Percentiles rank a stretch among this genome's conserved stretches.
phyloP scores from a whole-genome alignment of 768 basidiomycete genomes.

The Panaeolus papilionaceus region DNA sequence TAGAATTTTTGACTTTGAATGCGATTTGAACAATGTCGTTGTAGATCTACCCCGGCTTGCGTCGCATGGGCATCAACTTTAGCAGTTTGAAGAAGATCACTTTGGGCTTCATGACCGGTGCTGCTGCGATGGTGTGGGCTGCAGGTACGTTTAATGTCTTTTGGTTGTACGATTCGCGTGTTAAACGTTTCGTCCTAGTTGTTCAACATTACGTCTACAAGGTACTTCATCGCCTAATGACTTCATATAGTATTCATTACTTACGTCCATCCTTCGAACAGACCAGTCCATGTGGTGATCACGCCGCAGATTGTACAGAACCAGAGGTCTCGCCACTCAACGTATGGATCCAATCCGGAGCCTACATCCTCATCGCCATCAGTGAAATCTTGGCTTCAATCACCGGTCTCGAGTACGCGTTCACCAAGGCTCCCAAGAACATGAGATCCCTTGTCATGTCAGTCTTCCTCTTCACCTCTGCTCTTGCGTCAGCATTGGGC shows the following conservation, averaged over 20 bases:
- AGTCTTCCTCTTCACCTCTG: slow-evolving; percentile 62
- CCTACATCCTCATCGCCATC: slow-evolving; percentile 71
- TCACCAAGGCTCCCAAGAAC: slow-evolving; percentile 84
- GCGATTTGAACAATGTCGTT: not conserved
- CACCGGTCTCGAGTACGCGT: slow-evolving; percentile 85
- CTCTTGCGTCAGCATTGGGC: slow-evolving; percentile 64
- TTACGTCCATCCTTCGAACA: not conserved
- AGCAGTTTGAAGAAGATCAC: slow-evolving; percentile 63
- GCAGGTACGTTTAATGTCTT: slow-evolving; percentile 43
- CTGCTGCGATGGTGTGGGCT: slow-evolving; percentile 69
- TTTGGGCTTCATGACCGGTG: slow-evolving; percentile 58
- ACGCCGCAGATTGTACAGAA: slow-evolving; percentile 54
- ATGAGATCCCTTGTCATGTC: slow-evolving; percentile 89
- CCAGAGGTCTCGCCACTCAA: slow-evolving; percentile 60
- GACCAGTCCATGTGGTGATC: slow-evolving; percentile 57
- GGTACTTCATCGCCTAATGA: not conserved
- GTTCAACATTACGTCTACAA: slow-evolving; percentile 79
- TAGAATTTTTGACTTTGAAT: not conserved
- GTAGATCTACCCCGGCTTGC: slow-evolving; percentile 62
- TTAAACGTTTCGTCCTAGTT: slow-evolving; percentile 36
- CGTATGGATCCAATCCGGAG: slow-evolving; percentile 78
- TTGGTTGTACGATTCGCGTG: slow-evolving; percentile 21
- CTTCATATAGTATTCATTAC: not conserved
- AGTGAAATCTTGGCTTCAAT: slow-evolving; percentile 83
- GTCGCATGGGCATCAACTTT: slow-evolving; percentile 57